Percentiles rank a stretch among this genome's conserved stretches.
Conservation (phyloP, 208 protist genomes). For the Tetramitus jugosus region DNA sequence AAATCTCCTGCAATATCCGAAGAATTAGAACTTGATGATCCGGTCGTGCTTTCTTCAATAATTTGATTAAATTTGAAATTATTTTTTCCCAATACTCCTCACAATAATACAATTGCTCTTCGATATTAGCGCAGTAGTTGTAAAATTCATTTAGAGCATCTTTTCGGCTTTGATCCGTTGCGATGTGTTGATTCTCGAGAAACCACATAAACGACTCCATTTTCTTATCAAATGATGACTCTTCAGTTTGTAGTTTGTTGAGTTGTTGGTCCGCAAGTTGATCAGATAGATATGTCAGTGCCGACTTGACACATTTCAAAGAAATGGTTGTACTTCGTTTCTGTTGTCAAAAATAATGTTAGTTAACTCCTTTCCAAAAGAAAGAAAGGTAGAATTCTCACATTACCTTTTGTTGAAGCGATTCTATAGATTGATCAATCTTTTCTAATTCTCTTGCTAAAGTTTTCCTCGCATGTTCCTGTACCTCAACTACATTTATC, state of each 20-base stretch:
- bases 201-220: constrained; percentile 11
- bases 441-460: constrained; percentile 1
- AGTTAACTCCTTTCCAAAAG: no score
- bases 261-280: neutral
- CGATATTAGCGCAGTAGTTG: neutral
- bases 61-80: neutral
- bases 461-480: neutral
- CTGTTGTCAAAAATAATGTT: neutral
- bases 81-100: neutral
- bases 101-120: neutral
- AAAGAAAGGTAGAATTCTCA: neutral
- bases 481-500: neutral
- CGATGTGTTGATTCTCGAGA: neutral
- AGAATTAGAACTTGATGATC: neutral
- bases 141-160: constrained; percentile 3
- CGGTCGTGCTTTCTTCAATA: neutral
- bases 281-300: neutral
- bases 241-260: neutral
- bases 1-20: neutral
- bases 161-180: neutral
- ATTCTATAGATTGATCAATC: neutral
- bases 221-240: neutral
- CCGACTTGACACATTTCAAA: neutral
- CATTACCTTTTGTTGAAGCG: neutral
- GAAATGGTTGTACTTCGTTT: neutral